Evolutionary conservation across 495 filamentous ascomycete genomes (phyloP), one percentile per base, ranked within the genome.

Genomic region (Aspergillus funiculosus): DNA sequence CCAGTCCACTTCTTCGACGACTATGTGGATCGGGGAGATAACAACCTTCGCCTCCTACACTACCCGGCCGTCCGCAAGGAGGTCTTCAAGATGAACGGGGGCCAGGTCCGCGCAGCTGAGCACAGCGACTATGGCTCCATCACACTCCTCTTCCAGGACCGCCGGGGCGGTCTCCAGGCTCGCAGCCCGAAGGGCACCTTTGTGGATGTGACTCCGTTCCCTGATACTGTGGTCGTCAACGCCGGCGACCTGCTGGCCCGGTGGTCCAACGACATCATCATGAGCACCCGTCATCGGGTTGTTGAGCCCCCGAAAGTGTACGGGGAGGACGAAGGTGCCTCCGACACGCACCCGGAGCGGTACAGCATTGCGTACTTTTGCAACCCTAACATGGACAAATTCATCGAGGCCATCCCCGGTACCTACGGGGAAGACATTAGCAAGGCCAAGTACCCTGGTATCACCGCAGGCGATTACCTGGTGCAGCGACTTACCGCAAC

Each of bases 241-340:
- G 90, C 89, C 1, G 91, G 89, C 1, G 91, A 97, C 65, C 51
- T 96, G 54, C 65, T 97, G 31, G 83, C 87, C 2, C 68, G 90
- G 22, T 97, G 91, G 91, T 86, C 82, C 29, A 97, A 96, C 57
- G 88, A 90, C 55, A 80, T 76, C 4, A 91, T 97, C 59, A 85
- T 83, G 67, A 87, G 82, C 48, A 97, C 91, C 0, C 79, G 85
- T 40, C 91, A 97, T 60, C 78, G 89, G 15, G 91, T 96, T 2
- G 85, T 96, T 7, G 83, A 95, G 64, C 91, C 91, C 5, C 86
- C 84, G 0, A 52, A 48, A 44, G 48, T 39, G 0, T 43, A 47
- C 43, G 50, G 32, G 7, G 53, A 45, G 45, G 56, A 54, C 21
- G 25, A 40, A 6, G 43, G 57, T 14, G 43, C 54, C 9, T 53